Conservation (phyloP, 495 filamentous ascomycete species). For the Lophiostoma macrostomum region DNA sequence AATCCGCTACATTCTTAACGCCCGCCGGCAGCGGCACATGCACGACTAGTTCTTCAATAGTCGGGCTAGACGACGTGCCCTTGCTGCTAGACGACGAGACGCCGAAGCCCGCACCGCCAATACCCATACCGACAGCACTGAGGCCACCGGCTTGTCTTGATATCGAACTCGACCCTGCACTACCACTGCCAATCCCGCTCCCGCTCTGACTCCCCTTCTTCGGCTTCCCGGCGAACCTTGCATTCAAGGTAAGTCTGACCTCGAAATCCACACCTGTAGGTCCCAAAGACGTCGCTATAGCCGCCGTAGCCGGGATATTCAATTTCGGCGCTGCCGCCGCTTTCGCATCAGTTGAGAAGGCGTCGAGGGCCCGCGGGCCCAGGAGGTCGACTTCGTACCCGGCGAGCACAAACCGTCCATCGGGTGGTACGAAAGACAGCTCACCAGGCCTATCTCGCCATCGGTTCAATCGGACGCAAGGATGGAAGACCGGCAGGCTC, state of each 20-base stretch:
- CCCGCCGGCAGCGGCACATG: constrained; percentile 74
- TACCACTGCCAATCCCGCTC: neutral
- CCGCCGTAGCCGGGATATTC: constrained; percentile 74
- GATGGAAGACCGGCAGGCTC: constrained; percentile 92
- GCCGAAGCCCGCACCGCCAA: constrained; percentile 39
- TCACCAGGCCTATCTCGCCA: constrained; percentile 89
- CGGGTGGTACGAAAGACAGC: constrained; percentile 90
- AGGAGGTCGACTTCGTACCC: constrained; percentile 94
- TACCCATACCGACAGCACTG: neutral
- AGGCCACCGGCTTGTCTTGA: no score
- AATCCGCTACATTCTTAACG: constrained; percentile 83
- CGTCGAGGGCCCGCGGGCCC: constrained; percentile 29
- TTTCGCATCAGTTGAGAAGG: constrained; percentile 21
- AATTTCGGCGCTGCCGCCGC: constrained; percentile 53
- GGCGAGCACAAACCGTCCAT: constrained; percentile 90
- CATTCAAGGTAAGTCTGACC: constrained; percentile 69
- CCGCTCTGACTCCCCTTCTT: constrained; percentile 2
- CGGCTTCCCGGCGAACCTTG: constrained; percentile 44
- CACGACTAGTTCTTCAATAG: constrained; percentile 76
- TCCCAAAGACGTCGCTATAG: constrained; percentile 78
- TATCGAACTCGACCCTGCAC: no score
- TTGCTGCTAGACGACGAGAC: no score
- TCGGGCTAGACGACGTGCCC: constrained; percentile 57
- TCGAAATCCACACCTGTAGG: constrained; percentile 78
- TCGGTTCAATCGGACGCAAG: constrained; percentile 78